phyloP scores from a whole-genome alignment of 2,329 filamentous ascomycete genomes.

The Stagonosporopsis rhizophila region DNA sequence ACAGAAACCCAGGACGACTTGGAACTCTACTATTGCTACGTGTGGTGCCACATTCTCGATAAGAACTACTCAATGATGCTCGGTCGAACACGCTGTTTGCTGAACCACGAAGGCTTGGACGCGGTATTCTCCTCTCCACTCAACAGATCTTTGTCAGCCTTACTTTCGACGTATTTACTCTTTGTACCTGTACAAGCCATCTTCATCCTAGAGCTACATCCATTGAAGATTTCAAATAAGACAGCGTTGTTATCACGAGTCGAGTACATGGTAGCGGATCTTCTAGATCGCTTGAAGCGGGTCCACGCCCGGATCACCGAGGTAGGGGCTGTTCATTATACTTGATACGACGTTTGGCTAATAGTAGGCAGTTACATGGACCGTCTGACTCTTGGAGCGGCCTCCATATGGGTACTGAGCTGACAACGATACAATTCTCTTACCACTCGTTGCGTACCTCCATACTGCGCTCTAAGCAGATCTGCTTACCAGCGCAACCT shows the following conservation, averaged over 20 bases:
- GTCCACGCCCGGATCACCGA: slow-evolving; percentile 22
- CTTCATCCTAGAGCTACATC: slow-evolving; percentile 25
- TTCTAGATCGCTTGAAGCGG: slow-evolving; percentile 20
- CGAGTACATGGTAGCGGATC: slow-evolving; percentile 22
- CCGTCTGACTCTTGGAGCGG: slow-evolving; percentile 25
- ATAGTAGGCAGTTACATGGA: slow-evolving; percentile 17
- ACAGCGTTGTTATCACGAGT: slow-evolving; percentile 16
- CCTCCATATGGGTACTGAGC: slow-evolving; percentile 22
- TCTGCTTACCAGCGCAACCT: slow-evolving; percentile 20
- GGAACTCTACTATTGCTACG: slow-evolving; percentile 28
- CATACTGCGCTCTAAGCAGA: slow-evolving; percentile 29
- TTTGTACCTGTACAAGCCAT: slow-evolving; percentile 28
- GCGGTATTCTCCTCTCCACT: slow-evolving; percentile 20
- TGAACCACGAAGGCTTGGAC: slow-evolving; percentile 25
- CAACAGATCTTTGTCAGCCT: slow-evolving; percentile 19
- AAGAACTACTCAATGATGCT: slow-evolving; percentile 35
- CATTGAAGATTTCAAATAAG: slow-evolving; percentile 23
- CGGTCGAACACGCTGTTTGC: slow-evolving; percentile 25
- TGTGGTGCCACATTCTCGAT: slow-evolving; percentile 35
- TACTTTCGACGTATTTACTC: slow-evolving; percentile 25
- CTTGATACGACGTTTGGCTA: not conserved
- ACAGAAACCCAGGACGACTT: slow-evolving; percentile 21
- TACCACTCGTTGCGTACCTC: slow-evolving; percentile 32
- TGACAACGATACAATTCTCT: slow-evolving; percentile 31
- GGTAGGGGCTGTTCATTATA: not conserved